These are phyloP conservation scores for Ziziphus jujuba DNA, from an alignment of 306 rosid genomes.

Conservation along the genomic window DNA sequence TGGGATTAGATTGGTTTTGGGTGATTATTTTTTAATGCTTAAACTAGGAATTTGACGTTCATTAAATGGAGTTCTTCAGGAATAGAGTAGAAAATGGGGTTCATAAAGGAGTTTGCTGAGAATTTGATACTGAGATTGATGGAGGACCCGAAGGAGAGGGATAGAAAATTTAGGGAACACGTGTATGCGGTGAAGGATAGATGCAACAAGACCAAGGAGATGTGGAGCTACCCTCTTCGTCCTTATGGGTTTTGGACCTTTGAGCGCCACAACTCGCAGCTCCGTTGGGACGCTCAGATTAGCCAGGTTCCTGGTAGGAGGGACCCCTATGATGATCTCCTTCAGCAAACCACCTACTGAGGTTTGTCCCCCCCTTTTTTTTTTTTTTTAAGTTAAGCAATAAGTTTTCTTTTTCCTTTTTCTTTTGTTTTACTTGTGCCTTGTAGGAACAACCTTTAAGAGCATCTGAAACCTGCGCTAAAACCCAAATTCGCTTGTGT, in stretches of 20 bases:
- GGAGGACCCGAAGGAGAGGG: constrained; percentile 97
- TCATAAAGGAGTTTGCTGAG: constrained; percentile 94
- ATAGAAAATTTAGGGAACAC: constrained; percentile 78
- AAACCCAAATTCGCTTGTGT: no score
- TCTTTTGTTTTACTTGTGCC: background rate
- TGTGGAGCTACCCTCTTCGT: constrained; percentile 79
- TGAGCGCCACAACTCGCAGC: constrained; percentile 92
- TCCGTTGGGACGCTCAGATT: constrained; percentile 90
- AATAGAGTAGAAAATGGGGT: constrained; percentile 51
- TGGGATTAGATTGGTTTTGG: background rate
- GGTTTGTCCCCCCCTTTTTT: constrained; percentile 5
- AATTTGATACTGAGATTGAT: constrained; percentile 69
- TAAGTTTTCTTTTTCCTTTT: background rate
- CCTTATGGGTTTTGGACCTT: constrained; percentile 98
- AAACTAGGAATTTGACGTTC: constrained; percentile 4
- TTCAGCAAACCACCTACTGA: constrained; percentile 35
- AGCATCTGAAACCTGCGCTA: no score
- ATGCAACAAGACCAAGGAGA: constrained; percentile 83
- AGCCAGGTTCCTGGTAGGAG: constrained; percentile 82
- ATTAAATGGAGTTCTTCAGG: constrained; percentile 4
- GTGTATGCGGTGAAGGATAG: constrained; percentile 49
- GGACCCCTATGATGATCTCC: constrained; percentile 90
- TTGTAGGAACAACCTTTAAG: background rate
- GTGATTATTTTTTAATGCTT: background rate
- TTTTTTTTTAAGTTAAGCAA: background rate